A percentile compares a stretch with the other conserved stretches of the same genome.
Evolutionary conservation across 306 rosid genomes (phyloP).

Genomic region (Prunus armeniaca): DNA sequence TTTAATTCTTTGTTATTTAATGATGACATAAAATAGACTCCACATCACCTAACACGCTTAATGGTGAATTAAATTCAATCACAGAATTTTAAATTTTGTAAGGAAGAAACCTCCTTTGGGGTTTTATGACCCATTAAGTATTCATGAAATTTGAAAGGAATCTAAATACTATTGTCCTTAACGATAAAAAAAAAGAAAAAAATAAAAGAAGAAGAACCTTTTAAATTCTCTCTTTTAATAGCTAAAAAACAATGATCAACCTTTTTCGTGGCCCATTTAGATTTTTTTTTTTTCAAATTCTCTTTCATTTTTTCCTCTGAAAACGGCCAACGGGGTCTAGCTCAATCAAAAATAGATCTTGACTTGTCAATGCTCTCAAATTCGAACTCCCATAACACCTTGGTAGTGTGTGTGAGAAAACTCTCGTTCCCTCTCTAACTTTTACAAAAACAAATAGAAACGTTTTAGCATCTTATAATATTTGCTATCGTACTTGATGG

Average conservation of each 20-base stretch:
- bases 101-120: neutral
- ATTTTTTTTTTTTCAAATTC: neutral
- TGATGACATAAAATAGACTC: neutral
- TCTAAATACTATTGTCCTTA: neutral
- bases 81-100: neutral
- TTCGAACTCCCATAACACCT: too few relatives aligned
- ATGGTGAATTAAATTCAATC: neutral
- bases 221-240: neutral
- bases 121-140: neutral
- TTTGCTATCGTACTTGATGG: neutral
- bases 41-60: neutral
- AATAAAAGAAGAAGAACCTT: neutral
- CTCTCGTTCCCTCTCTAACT: too few relatives aligned
- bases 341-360: rapidly evolving
- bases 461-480: neutral
- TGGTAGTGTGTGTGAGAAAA: too few relatives aligned
- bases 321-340: rapidly evolving
- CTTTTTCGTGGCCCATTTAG: neutral
- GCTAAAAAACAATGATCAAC: neutral
- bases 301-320: neutral
- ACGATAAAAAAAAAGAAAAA: too few relatives aligned
- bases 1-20: neutral
- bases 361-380: too few relatives aligned
- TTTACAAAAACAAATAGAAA: neutral
- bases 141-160: neutral